These are phyloP conservation scores for Phytophthora sansomeana DNA, from an alignment of 352 stramenopile species.

Conservation along the genomic window DNA sequence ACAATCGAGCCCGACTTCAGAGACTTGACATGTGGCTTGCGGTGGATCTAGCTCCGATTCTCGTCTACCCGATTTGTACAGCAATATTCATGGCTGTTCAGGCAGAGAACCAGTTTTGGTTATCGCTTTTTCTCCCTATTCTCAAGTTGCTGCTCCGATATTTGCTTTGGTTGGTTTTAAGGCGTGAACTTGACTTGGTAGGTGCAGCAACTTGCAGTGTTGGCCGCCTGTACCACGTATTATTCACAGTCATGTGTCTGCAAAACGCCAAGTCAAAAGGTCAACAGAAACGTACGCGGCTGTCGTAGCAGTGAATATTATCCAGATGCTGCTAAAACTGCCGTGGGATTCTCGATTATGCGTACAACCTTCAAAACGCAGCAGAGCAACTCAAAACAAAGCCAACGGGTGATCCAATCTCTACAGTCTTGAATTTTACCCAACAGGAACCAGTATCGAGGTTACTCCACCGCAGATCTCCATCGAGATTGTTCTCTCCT, in stretches of 20 bases:
- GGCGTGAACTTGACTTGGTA: conserved; percentile 34
- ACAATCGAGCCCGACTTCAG: conserved; percentile 10
- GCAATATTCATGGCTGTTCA: conserved; percentile 39
- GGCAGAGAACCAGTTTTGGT: conserved; percentile 29
- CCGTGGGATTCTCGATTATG: conserved; percentile 13
- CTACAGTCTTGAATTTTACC: conserved; percentile 3
- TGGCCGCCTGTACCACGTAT: conserved; percentile 46
- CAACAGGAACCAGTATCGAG: conserved; percentile 14
- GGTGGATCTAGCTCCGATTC: conserved; percentile 26
- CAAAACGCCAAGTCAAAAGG: conserved; percentile 52
- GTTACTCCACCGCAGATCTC: conserved; percentile 11
- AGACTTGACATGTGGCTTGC: conserved; percentile 16
- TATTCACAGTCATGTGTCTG: conserved; percentile 49
- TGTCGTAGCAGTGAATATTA: conserved; percentile 30
- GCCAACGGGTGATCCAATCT: neutral
- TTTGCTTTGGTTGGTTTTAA: conserved; percentile 25
- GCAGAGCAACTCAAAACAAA: neutral
- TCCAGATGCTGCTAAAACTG: conserved; percentile 39
- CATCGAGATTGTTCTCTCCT: conserved; percentile 22
- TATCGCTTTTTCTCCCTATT: conserved; percentile 41
- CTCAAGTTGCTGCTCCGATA: conserved; percentile 41
- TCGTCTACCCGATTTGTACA: conserved; percentile 45
- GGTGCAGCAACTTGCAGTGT: conserved; percentile 25
- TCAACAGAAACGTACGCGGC: conserved; percentile 33
- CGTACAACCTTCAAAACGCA: neutral